Conservation (phyloP, 78 protist genomes). For the Dictyostelium brefeldianum region DNA sequence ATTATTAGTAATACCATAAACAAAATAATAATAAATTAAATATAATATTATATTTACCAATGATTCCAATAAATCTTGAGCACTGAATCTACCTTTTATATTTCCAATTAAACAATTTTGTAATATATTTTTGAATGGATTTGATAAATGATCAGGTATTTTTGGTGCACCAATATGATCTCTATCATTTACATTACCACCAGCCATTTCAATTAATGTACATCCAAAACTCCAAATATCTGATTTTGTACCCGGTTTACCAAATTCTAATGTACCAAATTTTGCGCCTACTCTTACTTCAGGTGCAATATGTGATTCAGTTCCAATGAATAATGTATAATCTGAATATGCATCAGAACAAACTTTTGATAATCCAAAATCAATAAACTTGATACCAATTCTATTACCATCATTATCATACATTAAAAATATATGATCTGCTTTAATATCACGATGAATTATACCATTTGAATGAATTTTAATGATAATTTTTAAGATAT, state of each 20-base stretch:
- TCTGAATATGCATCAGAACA: too few species aligned
- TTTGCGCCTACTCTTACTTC: background rate
- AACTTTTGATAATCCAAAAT: background rate
- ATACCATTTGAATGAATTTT: background rate
- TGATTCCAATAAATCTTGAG: background rate
- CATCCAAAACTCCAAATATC: background rate
- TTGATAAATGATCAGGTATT: background rate
- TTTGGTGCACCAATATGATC: too few species aligned
- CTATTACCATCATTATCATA: too few species aligned
- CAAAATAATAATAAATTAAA: too few species aligned
- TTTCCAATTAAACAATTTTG: background rate
- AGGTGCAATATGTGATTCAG: background rate
- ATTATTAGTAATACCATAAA: too few species aligned
- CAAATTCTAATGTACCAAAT: background rate
- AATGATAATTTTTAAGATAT: too few species aligned
- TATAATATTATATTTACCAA: background rate
- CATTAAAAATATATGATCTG: background rate
- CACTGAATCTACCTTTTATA: background rate
- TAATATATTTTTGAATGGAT: background rate
- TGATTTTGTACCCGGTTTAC: too few species aligned
- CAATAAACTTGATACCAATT: background rate
- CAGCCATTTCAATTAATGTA: background rate
- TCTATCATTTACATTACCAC: background rate
- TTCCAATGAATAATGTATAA: background rate
- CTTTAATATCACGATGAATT: background rate